These are phyloP conservation scores for Wakefieldia striispora DNA, from an alignment of 768 basidiomycete species.

Conservation along the genomic window DNA sequence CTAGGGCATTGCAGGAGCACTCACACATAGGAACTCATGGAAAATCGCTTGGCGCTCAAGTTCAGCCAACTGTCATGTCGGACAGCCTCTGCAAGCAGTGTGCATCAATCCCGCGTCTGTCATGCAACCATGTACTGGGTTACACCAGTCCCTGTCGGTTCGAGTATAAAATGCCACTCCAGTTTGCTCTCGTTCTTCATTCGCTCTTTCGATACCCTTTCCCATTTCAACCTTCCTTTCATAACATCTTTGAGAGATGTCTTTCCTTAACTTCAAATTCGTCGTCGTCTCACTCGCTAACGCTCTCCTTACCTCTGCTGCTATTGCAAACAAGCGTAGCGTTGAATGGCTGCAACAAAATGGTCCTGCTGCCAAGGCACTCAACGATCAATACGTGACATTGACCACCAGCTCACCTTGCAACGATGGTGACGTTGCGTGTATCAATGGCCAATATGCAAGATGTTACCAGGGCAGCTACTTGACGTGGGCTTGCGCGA, in stretches of 20 bases:
- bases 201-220: not conserved
- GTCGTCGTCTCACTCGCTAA: constrained; percentile 11
- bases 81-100: no score
- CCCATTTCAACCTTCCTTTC: not conserved
- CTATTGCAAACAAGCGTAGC: constrained; percentile 16
- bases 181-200: not conserved
- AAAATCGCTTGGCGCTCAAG: no score
- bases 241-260: constrained; percentile 21
- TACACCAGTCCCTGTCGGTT: not conserved
- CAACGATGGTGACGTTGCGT: constrained; percentile 16
- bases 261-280: constrained; percentile 13
- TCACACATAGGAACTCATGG: no score
- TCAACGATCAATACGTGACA: constrained; percentile 21
- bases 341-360: constrained; percentile 20
- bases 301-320: constrained; percentile 19
- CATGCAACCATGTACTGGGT: no score
- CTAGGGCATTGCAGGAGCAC: no score
- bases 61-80: no score
- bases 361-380: constrained; percentile 21
- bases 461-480: constrained; percentile 14
- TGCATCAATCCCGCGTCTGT: no score
- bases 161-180: not conserved
- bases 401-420: constrained; percentile 19
- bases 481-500: constrained; percentile 11
- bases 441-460: constrained; percentile 19